Base-by-base conservation (phyloP, 345 rosid genomes). In the Syzygium aqueum region DNA sequence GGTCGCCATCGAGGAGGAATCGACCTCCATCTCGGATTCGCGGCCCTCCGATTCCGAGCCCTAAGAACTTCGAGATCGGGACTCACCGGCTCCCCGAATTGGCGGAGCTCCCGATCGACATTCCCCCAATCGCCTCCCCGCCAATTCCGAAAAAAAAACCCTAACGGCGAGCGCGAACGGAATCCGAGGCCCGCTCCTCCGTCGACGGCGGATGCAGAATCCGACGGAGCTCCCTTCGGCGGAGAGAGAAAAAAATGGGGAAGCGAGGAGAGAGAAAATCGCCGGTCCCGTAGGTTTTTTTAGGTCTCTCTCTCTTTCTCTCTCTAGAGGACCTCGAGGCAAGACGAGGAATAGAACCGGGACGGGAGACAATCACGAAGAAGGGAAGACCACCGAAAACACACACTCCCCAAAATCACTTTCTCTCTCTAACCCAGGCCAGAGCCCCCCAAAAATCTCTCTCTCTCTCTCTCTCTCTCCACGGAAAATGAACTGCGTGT, bases 1-100 rank as follows among this genome's bases (percentile, higher is more conserved):
- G 8, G 94, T 87, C 91, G 51, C 92, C 97, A 94, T 95, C 85
- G 95, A 92, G 59, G 95, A 92, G 59, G 95, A 95, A 93, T 97
- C 99, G 87, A 91, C 94, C 87, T 96, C 98, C 99, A 97, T 97
- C 86, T 30, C 88, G 84, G 86, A 22, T 84, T 43, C 40, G 30
- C 86, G 73, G 52, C 84, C 65, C 53, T 54, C 85, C 46, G 11
- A 82, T 86, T 83, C 67, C 85, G 51, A 90, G 85, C 93, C 92
- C 95, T 93, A 95, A 43, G 46, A 43, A 89, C 86, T 91, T 88
- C 89, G 89, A 92, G 97, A 94, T 95, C 96, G 92, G 92, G 91
- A 86, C 92, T 91, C 87, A 84, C 21, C 84, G 89, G 92, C 91
- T 87, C 84, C 87, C 49, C 82, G 49, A 73, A 73, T 73, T 73